A percentile compares a stretch with the other conserved stretches of the same genome.
Conservation (phyloP, 2,329 filamentous ascomycete species). For the Elsinoe australis region DNA sequence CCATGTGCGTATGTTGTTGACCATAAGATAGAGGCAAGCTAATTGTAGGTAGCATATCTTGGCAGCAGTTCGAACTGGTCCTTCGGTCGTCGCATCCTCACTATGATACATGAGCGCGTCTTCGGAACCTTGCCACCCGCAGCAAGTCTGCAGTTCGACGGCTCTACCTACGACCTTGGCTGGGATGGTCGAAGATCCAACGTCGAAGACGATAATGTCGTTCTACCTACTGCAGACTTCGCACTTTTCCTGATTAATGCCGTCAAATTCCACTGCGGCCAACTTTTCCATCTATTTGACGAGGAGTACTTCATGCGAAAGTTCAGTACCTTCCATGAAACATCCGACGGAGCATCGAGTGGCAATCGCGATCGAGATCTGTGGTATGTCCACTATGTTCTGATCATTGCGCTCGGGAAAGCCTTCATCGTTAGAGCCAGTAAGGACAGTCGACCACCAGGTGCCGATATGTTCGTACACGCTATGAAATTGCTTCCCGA, state of each 20-base stretch:
- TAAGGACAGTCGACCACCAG: conserved; percentile 36
- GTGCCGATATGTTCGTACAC: conserved; percentile 41
- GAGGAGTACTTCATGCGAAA: conserved; percentile 44
- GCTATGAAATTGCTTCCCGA: conserved; percentile 41
- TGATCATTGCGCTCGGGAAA: conserved; percentile 50
- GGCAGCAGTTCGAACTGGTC: conserved; percentile 53
- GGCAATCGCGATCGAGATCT: conserved; percentile 27
- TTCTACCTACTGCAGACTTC: conserved; percentile 46
- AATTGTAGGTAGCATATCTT: conserved; percentile 38
- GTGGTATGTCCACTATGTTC: conserved; percentile 48
- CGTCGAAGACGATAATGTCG: conserved; percentile 29
- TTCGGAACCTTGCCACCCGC: conserved; percentile 39
- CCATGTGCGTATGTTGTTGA: background rate
- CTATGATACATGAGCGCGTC: conserved; percentile 42
- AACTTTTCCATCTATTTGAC: conserved; percentile 49
- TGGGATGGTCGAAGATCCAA: conserved; percentile 40
- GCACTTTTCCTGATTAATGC: conserved; percentile 49
- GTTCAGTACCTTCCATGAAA: conserved; percentile 37
- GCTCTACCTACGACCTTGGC: conserved; percentile 44
- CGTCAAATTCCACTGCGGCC: conserved; percentile 50
- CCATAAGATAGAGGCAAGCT: background rate
- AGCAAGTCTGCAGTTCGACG: conserved; percentile 44
- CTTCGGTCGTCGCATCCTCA: conserved; percentile 45
- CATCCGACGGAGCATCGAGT: conserved; percentile 23
- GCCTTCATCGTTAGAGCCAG: conserved; percentile 40